These are phyloP conservation scores for Euphorbia peplus DNA, from an alignment of 345 rosid genomes.

Conservation along the genomic window DNA sequence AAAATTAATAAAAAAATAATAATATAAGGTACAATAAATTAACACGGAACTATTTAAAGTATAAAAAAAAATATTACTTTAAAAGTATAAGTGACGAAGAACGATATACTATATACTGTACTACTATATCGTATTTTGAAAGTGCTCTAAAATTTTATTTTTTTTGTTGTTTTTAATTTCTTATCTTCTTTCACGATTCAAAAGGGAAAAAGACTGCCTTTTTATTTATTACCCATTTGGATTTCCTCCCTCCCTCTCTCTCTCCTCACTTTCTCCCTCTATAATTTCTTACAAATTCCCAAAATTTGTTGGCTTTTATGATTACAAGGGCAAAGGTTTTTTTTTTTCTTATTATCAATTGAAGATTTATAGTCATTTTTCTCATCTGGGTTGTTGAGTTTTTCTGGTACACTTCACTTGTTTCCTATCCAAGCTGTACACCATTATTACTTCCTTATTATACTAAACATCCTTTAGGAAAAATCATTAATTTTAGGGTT, in stretches of 20 bases:
- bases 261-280: background rate
- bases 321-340: conserved; percentile 17
- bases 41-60: too few species aligned
- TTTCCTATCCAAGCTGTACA: conserved; percentile 27
- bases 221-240: conserved; percentile 25
- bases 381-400: conserved; percentile 28
- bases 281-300: conserved; percentile 18
- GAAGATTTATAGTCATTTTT: conserved; percentile 15
- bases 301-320: conserved; percentile 10
- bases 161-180: background rate
- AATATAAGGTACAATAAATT: too few species aligned
- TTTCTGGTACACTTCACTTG: conserved; percentile 9
- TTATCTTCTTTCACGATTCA: conserved; percentile 7
- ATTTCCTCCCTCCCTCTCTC: conserved; percentile 1
- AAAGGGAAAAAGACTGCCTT: conserved; percentile 13
- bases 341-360: conserved; percentile 2
- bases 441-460: conserved; percentile 26
- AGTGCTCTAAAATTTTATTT: too few species aligned
- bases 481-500: conserved; percentile 3
- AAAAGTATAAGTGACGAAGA: too few species aligned
- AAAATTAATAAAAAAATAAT: too few species aligned
- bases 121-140: too few species aligned
- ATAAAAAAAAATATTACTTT: too few species aligned
- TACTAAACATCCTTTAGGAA: conserved; percentile 4
- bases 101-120: too few species aligned